Percentiles rank a stretch among this genome's conserved stretches.
phyloP scores from a whole-genome alignment of 148 eudicot species.

The Amaranthus hypochondriacus region DNA sequence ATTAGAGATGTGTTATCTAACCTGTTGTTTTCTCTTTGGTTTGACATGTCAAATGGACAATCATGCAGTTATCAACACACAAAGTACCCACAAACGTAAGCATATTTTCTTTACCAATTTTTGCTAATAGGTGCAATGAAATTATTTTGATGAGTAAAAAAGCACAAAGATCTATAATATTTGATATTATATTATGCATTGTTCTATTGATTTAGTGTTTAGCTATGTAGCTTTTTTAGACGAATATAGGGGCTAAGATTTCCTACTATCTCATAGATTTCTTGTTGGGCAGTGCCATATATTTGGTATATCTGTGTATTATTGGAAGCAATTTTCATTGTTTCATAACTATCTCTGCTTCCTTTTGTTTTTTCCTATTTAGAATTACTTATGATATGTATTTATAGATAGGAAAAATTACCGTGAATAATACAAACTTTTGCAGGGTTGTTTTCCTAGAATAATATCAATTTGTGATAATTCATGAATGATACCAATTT shows the following conservation, averaged over 20 bases:
- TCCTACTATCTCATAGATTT: not conserved
- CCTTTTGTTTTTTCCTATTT: too few species aligned
- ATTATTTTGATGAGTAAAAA: not conserved
- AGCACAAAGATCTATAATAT: not conserved
- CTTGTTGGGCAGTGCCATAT: not conserved
- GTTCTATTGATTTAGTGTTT: not conserved
- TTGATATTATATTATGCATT: not conserved
- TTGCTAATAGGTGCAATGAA: not conserved
- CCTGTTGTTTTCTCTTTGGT: slow-evolving; percentile 11
- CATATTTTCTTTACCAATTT: slow-evolving; percentile 8
- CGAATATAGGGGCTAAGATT: not conserved
- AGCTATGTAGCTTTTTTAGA: not conserved
- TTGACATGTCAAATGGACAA: slow-evolving; percentile 42
- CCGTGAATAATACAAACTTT: too few species aligned
- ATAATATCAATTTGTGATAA: too few species aligned
- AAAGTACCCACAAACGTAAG: slow-evolving; percentile 97
- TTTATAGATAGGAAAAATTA: too few species aligned
- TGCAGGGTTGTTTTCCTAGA: too few species aligned
- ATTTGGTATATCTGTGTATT: not conserved
- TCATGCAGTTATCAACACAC: slow-evolving; percentile 93
- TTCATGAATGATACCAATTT: too few species aligned
- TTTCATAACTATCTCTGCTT: not conserved
- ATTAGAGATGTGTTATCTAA: slow-evolving; percentile 19
- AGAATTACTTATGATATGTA: too few species aligned
- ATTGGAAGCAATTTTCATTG: not conserved